These are phyloP conservation scores for Solanum acaule DNA, from an alignment of 257 asterid species.

Conservation along the genomic window DNA sequence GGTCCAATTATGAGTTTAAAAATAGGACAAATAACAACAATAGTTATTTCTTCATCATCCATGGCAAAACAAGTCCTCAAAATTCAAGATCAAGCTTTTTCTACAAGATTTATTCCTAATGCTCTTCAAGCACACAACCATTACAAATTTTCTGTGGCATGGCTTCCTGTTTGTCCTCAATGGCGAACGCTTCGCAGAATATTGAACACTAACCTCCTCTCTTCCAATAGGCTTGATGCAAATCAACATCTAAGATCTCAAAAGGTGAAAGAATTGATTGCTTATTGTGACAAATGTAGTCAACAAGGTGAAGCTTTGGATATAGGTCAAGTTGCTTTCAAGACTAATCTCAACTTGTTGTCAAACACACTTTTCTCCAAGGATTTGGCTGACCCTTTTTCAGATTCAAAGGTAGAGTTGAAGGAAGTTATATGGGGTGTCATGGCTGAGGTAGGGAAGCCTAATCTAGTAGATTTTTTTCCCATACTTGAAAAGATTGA, in stretches of 20 bases:
- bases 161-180: neutral
- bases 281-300: neutral
- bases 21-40: too few relatives aligned
- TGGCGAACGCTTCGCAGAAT: neutral
- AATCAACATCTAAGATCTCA: slow-evolving; percentile 3
- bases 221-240: slow-evolving; percentile 1
- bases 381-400: slow-evolving; percentile 14
- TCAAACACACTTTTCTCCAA: slow-evolving; percentile 13
- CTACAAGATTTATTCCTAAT: neutral
- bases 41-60: too few relatives aligned
- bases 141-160: neutral
- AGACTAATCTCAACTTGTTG: slow-evolving; percentile 11
- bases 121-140: neutral
- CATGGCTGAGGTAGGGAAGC: neutral
- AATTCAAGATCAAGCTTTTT: too few relatives aligned
- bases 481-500: neutral
- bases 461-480: neutral
- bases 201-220: neutral
- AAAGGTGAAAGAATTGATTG: slow-evolving; percentile 7
- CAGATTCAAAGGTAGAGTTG: neutral
- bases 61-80: too few relatives aligned
- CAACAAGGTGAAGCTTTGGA: slow-evolving; percentile 1
- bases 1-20: too few relatives aligned
- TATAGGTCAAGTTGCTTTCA: neutral
- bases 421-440: neutral